phyloP scores from a whole-genome alignment of 2,329 filamentous ascomycete species.

The Metarhizium robertsii region DNA sequence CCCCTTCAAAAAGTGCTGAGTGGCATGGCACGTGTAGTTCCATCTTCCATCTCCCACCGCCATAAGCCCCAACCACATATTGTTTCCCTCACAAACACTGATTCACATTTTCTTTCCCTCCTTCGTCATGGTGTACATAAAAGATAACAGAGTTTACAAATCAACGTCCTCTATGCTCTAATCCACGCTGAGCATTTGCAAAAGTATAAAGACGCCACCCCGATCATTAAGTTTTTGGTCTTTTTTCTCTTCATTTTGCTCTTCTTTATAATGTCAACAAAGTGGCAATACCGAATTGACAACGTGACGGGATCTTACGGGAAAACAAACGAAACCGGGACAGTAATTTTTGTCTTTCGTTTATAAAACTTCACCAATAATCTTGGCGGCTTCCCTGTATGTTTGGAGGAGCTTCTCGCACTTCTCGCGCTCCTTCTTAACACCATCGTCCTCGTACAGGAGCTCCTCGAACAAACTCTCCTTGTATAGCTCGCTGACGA shows the following conservation, averaged over 20 bases:
- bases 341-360: background rate
- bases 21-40: background rate
- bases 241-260: background rate
- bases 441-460: slow-evolving; percentile 91
- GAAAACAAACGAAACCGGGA: background rate
- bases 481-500: slow-evolving; percentile 93
- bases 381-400: slow-evolving; percentile 96
- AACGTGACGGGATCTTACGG: background rate
- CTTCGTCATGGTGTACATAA: slow-evolving; percentile 1
- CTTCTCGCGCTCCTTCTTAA: slow-evolving; percentile 97
- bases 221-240: background rate
- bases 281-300: background rate
- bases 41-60: slow-evolving; percentile 4
- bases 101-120: background rate
- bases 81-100: background rate
- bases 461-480: slow-evolving; percentile 86
- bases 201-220: background rate
- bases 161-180: background rate
- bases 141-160: slow-evolving; percentile 1
- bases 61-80: background rate
- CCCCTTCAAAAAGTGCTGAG: background rate
- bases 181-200: background rate
- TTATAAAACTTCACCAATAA: slow-evolving; percentile 91
- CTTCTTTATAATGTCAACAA: background rate
- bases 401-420: slow-evolving; percentile 93